Base-by-base conservation (phyloP, 345 rosid species). In the Citrus mangshanensis region DNA sequence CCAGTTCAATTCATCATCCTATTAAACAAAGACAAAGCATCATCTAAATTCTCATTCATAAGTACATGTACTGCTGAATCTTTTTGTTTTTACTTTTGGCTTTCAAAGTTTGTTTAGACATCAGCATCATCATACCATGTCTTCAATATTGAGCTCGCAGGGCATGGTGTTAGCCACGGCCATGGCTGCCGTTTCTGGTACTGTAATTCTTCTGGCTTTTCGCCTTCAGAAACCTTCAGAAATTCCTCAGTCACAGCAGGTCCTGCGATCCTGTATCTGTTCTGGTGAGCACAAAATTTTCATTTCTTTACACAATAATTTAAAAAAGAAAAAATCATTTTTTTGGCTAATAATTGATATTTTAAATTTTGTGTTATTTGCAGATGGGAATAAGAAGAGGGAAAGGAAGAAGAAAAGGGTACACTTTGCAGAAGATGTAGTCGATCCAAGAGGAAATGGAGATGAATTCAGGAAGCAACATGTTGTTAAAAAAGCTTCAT, bases 161-260 rank as follows among this genome's bases (percentile, higher is more conserved):
- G 92, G 90, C 0, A 81, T 84, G 70, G 94, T 86, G 24, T 75
- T 92, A 6, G 97, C 94, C 70, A 90, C 94, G 0, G 94, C 94
- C 83, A 89, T 92, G 94, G 94, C 94, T 7, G 94, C 94, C 9
- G 85, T 92, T 75, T 92, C 97, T 37, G 93, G 97, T 80, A 90
- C 94, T 16, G 89, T 92, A 63, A 81, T 92, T 65, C 89, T 92
- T 79, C 87, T 92, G 7, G 93, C 93, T 76, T 58, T 90, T 30
- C 90, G 93, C 78, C 91, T 88, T 37, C 96, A 90, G 78, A 90
- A 89, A 74, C 70, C 87, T 10, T 35, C 72, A 22, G 80, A 81
- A 40, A 82, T 79, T 68, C 77, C 80, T 4, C 82, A 55, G 64
- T 54, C 88, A 21, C 82, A 21, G 28, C 80, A 61, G 40, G 68